Percentiles rank a stretch among this genome's conserved stretches.
phyloP scores from a whole-genome alignment of 495 filamentous ascomycete genomes.

The Neurospora tetrasperma region DNA sequence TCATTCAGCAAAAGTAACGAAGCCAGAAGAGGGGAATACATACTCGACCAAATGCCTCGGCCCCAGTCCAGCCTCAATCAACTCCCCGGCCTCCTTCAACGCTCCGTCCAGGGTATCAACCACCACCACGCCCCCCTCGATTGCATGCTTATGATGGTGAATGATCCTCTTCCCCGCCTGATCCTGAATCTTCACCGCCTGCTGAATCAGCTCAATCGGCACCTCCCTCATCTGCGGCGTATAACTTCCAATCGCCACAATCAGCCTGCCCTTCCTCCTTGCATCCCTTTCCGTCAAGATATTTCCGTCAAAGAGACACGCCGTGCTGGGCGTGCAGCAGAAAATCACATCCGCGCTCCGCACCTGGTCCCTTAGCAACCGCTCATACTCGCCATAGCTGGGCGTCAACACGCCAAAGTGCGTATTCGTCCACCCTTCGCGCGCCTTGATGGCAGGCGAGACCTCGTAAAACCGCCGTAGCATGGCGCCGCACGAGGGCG shows the following conservation, averaged over 20 bases:
- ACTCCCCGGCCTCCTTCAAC: slow-evolving; percentile 78
- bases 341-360: slow-evolving; percentile 67
- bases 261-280: slow-evolving; percentile 62
- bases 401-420: slow-evolving; percentile 63
- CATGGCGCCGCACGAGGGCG: slow-evolving; percentile 43
- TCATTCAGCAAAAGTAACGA: background rate
- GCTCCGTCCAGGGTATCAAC: slow-evolving; percentile 77
- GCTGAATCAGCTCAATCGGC: slow-evolving; percentile 59
- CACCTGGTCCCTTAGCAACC: slow-evolving; percentile 56
- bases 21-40: slow-evolving; percentile 9
- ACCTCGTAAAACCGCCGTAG: slow-evolving; percentile 48
- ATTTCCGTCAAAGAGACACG: slow-evolving; percentile 38
- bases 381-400: slow-evolving; percentile 58
- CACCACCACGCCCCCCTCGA: slow-evolving; percentile 67
- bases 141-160: slow-evolving; percentile 23
- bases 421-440: slow-evolving; percentile 45
- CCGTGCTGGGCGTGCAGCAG: slow-evolving; percentile 47
- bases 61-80: slow-evolving; percentile 65
- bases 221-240: slow-evolving; percentile 79
- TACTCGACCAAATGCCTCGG: slow-evolving; percentile 68
- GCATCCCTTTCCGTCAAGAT: slow-evolving; percentile 58
- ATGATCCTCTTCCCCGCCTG: slow-evolving; percentile 54
- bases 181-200: slow-evolving; percentile 48
- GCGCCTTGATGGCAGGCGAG: slow-evolving; percentile 37
- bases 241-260: slow-evolving; percentile 77